A percentile compares a stretch with the other conserved stretches of the same genome.
Conservation (phyloP, 1,284 basidiomycete species). For the Psilocybe mexicana region DNA sequence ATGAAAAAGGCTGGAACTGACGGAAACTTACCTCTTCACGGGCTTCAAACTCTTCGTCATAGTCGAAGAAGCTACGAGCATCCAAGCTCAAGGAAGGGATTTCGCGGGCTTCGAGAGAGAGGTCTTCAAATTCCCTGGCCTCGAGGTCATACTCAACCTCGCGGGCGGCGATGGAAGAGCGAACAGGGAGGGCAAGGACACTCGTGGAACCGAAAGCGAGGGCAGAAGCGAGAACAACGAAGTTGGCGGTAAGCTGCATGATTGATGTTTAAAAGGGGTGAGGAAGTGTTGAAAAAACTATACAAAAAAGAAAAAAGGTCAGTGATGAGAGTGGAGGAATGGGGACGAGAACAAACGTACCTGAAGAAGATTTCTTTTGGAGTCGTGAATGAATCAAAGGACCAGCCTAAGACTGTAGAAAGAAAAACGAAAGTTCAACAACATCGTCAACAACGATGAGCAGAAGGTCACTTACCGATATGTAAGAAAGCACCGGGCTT, state of each 20-base stretch:
- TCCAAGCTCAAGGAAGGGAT: constrained; percentile 17
- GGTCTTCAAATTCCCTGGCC: constrained; percentile 17
- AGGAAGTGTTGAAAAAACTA: constrained; percentile 14
- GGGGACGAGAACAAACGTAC: constrained; percentile 1
- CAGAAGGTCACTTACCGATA: constrained; percentile 14
- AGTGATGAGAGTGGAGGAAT: neutral
- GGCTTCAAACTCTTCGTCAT: constrained; percentile 13
- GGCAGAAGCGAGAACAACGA: constrained; percentile 23
- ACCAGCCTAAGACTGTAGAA: constrained; percentile 23
- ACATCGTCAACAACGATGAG: neutral
- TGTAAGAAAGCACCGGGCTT: constrained; percentile 25
- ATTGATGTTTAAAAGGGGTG: constrained; percentile 12
- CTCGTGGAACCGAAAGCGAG: constrained; percentile 17
- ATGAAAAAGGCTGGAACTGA: neutral
- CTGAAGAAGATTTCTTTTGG: constrained; percentile 16
- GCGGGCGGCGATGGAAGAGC: constrained; percentile 14
- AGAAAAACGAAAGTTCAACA: constrained; percentile 7
- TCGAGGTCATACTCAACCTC: constrained; percentile 16
- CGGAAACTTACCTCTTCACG: constrained; percentile 8
- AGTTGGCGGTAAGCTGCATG: constrained; percentile 26
- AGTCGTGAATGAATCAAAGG: constrained; percentile 23
- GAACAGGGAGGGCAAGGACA: constrained; percentile 20
- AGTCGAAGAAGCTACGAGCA: constrained; percentile 18
- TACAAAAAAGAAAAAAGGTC: neutral
- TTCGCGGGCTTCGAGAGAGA: constrained; percentile 20